A percentile compares a stretch with the other conserved stretches of the same genome.
Conservation (phyloP, 768 basidiomycete species). For the Xerocomellus amylosporus region DNA sequence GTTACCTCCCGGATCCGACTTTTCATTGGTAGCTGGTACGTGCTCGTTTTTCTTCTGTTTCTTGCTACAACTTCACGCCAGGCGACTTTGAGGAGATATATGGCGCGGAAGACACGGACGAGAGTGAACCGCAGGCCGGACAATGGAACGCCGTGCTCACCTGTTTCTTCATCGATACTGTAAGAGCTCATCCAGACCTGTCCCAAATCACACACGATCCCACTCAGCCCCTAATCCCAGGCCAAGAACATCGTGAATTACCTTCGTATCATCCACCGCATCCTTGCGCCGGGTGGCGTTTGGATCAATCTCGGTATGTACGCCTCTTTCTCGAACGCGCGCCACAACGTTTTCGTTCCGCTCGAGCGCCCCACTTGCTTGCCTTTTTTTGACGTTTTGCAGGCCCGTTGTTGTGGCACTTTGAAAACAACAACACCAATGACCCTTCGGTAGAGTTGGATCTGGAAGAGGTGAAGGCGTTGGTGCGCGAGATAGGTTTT, state of each 20-base stretch:
- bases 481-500: slow-evolving; percentile 76
- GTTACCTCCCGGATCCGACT: slow-evolving; percentile 61
- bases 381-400: background rate
- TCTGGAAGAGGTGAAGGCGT: slow-evolving; percentile 81
- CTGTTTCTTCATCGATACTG: slow-evolving; percentile 97
- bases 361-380: background rate
- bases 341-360: background rate
- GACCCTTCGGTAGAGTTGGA: slow-evolving; percentile 86
- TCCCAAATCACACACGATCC: background rate
- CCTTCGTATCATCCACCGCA: slow-evolving; percentile 77
- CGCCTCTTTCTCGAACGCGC: background rate
- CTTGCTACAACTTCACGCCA: slow-evolving; percentile 20
- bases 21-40: slow-evolving; percentile 84
- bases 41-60: background rate
- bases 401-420: slow-evolving; percentile 98
- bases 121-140: slow-evolving; percentile 66
- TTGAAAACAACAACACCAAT: slow-evolving; percentile 80
- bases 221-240: slow-evolving; percentile 36
- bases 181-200: slow-evolving; percentile 31
- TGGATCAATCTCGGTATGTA: slow-evolving; percentile 77
- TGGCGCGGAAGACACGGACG: slow-evolving; percentile 48
- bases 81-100: slow-evolving; percentile 96
- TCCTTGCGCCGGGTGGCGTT: slow-evolving; percentile 81
- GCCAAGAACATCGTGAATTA: slow-evolving; percentile 92
- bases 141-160: slow-evolving; percentile 89